These are phyloP conservation scores for Trichomonas gallinae DNA, from an alignment of 208 protist species.

Conservation along the genomic window DNA sequence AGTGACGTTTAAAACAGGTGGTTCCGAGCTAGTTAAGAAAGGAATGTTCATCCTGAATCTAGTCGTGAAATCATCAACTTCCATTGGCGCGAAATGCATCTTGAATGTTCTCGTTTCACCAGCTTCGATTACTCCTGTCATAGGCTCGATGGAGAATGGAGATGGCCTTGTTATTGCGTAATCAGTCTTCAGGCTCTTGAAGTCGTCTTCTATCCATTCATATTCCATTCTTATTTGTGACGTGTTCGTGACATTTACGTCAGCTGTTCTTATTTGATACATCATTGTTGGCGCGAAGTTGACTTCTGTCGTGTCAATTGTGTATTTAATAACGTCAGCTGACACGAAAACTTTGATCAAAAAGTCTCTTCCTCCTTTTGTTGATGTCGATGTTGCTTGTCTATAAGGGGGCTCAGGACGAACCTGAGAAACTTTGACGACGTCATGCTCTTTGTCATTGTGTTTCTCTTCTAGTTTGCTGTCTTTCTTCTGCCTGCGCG, in stretches of 20 bases:
- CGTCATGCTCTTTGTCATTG: neutral
- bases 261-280: neutral
- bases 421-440: neutral
- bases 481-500: neutral
- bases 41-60: neutral
- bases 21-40: neutral
- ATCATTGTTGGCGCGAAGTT: slow-evolving; percentile 7
- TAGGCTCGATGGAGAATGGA: neutral
- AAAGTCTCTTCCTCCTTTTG: neutral
- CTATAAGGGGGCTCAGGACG: neutral
- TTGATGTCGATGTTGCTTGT: neutral
- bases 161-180: neutral
- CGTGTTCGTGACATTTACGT: neutral
- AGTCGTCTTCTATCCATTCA: neutral
- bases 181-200: neutral
- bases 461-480: neutral
- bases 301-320: neutral
- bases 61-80: neutral
- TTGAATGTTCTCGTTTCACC: neutral
- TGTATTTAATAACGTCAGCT: neutral
- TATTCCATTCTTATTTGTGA: neutral
- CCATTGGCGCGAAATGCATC: neutral
- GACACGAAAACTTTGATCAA: neutral
- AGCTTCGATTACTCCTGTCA: neutral
- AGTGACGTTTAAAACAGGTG: neutral